A percentile compares a stretch with the other conserved stretches of the same genome.
phyloP scores from a whole-genome alignment of 768 basidiomycete species.

The Austroboletus eburneus region DNA sequence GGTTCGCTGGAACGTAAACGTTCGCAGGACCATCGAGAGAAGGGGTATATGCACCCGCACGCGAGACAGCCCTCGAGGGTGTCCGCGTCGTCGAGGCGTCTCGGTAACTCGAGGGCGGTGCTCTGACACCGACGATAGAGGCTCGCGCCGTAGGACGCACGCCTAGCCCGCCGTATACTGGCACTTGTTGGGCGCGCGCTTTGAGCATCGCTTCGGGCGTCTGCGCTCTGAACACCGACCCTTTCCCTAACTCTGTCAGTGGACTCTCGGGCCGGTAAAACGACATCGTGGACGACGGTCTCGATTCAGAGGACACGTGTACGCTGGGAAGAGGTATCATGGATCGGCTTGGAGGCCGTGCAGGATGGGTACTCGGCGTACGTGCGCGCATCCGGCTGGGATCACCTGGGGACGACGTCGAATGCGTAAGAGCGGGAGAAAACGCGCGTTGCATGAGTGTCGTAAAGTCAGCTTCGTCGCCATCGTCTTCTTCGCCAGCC shows the following conservation, averaged over 20 bases:
- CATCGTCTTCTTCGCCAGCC: conserved; percentile 43
- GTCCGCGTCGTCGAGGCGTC: conserved; percentile 53
- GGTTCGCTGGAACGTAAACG: conserved; percentile 61
- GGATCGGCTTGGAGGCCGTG: conserved; percentile 77
- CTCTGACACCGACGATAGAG: conserved; percentile 36
- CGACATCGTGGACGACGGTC: conserved; percentile 71
- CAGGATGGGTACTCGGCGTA: conserved; percentile 49
- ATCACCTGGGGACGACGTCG: conserved; percentile 40
- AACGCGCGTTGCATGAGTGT: conserved; percentile 56
- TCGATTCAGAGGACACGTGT: conserved; percentile 63
- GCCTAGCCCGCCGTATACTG: conserved; percentile 44
- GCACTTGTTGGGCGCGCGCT: conserved; percentile 56
- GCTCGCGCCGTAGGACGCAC: conserved; percentile 39
- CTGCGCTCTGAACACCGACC: conserved; percentile 48
- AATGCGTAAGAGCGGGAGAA: conserved; percentile 52
- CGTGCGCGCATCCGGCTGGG: conserved; percentile 25
- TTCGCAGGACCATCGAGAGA: conserved; percentile 50
- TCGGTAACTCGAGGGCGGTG: conserved; percentile 75
- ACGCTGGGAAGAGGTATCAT: conserved; percentile 79
- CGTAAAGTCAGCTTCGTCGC: conserved; percentile 41
- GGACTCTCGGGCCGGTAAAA: conserved; percentile 56
- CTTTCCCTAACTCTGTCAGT: conserved; percentile 32
- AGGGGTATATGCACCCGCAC: conserved; percentile 62
- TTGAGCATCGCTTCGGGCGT: conserved; percentile 65
- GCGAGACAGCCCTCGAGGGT: conserved; percentile 63